Evolutionary conservation across 305 asterid species (phyloP).

Genomic region (Fraxinus paxiana): DNA sequence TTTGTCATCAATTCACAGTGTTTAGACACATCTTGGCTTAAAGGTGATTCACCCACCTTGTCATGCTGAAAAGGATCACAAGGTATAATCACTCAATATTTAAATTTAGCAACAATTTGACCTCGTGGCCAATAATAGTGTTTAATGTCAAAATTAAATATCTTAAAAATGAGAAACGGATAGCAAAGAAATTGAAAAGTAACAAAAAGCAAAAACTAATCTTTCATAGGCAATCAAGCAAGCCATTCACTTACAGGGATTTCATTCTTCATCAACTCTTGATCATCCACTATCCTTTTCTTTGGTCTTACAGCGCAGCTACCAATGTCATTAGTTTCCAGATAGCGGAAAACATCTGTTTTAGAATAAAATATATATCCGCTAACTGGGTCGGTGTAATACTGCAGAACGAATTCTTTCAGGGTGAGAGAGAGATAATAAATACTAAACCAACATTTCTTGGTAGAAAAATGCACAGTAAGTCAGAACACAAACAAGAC

Average conservation of each 20-base stretch:
- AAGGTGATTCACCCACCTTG: constrained; percentile 17
- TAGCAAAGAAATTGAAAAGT: not conserved
- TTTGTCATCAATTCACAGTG: constrained; percentile 19
- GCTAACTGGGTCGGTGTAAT: constrained; percentile 43
- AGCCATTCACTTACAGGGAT: constrained; percentile 33
- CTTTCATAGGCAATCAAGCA: not conserved
- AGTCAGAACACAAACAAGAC: not conserved
- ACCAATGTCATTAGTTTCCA: constrained; percentile 36
- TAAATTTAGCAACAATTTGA: not conserved
- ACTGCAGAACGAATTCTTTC: constrained; percentile 42
- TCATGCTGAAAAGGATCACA: constrained; percentile 26
- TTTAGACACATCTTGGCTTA: constrained; percentile 17
- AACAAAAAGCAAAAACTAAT: not conserved
- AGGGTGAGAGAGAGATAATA: constrained; percentile 14
- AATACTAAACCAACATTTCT: constrained; percentile 3
- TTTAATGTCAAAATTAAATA: not conserved
- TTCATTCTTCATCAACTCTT: constrained; percentile 20
- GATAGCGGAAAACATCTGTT: constrained; percentile 39
- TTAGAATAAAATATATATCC: constrained; percentile 41
- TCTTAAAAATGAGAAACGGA: not conserved
- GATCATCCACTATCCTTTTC: constrained; percentile 27
- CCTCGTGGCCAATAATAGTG: not conserved
- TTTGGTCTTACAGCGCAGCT: constrained; percentile 32
- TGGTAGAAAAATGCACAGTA: not conserved
- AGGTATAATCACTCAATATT: not conserved